Percentiles rank a stretch among this genome's conserved stretches.
phyloP scores from a whole-genome alignment of 1,284 basidiomycete genomes.

The Ceratobasidium sp. region DNA sequence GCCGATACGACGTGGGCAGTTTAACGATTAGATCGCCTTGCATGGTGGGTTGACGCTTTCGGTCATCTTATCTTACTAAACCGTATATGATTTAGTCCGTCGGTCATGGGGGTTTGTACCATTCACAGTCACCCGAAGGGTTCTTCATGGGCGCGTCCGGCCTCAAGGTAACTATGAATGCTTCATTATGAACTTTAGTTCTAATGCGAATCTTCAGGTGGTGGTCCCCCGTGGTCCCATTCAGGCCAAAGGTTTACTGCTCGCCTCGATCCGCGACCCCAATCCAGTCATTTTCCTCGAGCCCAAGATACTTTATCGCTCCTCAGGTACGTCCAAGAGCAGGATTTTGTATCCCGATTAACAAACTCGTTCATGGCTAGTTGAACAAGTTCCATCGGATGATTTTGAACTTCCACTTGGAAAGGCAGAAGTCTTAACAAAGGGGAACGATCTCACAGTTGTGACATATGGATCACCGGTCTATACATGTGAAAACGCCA shows the following conservation, averaged over 20 bases:
- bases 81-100: conserved; percentile 57
- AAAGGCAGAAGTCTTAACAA: conserved; percentile 74
- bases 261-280: conserved; percentile 86
- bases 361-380: conserved; percentile 49
- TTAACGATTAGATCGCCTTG: conserved; percentile 88
- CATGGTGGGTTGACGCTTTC: conserved; percentile 56
- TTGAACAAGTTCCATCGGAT: conserved; percentile 91
- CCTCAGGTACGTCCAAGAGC: conserved; percentile 60
- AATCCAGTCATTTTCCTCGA: conserved; percentile 96
- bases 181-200: neutral
- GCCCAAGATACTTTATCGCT: conserved; percentile 89
- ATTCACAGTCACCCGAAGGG: conserved; percentile 93
- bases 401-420: conserved; percentile 85
- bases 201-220: conserved; percentile 57
- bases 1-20: conserved; percentile 81
- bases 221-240: conserved; percentile 93
- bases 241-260: conserved; percentile 90
- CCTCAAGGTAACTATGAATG: conserved; percentile 67
- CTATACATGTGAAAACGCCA: conserved; percentile 85
- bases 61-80: neutral
- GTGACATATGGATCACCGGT: conserved; percentile 92
- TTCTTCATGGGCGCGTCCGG: conserved; percentile 93
- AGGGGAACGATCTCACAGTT: conserved; percentile 84
- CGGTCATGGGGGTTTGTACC: conserved; percentile 92
- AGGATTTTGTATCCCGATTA: neutral